Conservation (phyloP, 805 yeast species). For the Metschnikowia koreensis region DNA sequence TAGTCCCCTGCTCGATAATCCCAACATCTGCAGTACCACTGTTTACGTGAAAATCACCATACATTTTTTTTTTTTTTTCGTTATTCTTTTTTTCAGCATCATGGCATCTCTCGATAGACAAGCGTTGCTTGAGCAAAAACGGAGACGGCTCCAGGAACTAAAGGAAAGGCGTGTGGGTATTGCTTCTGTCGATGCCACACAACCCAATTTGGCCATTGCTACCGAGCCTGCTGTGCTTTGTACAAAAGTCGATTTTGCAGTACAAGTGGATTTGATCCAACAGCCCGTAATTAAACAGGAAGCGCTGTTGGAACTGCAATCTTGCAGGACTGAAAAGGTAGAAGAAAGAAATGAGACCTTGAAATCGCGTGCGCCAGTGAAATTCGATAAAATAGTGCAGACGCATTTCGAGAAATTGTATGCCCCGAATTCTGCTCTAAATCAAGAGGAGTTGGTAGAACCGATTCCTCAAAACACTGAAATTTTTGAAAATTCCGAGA, state of each 20-base stretch:
- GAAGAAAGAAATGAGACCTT: not conserved
- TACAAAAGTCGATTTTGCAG: slow-evolving; percentile 24
- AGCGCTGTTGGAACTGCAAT: not conserved
- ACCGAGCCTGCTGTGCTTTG: not conserved
- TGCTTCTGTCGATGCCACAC: slow-evolving; percentile 13
- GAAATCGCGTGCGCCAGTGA: not conserved
- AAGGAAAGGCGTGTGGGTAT: slow-evolving; percentile 23
- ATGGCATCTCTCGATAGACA: slow-evolving; percentile 27
- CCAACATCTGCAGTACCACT: slow-evolving; percentile 13
- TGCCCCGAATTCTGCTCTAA: not conserved
- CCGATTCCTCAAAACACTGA: not conserved
- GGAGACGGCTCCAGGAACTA: slow-evolving; percentile 33
- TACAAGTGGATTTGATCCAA: slow-evolving; percentile 26
- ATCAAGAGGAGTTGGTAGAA: not conserved
- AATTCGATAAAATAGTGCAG: slow-evolving; percentile 26
- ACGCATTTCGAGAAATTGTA: slow-evolving; percentile 13
- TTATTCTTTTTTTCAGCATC: not conserved
- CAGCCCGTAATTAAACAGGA: not conserved
- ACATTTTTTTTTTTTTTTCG: too few species aligned
- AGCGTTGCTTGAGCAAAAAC: slow-evolving; percentile 38
- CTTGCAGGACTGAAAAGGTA: too few species aligned
- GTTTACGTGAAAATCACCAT: slow-evolving; percentile 4
- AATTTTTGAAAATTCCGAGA: not conserved
- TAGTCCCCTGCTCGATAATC: too few species aligned
- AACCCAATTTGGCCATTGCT: slow-evolving; percentile 3